Evolutionary conservation across 192 early-diverging fungal genomes (phyloP), one percentile per base, ranked within the genome.

Genomic region (Coemansia sp.): DNA sequence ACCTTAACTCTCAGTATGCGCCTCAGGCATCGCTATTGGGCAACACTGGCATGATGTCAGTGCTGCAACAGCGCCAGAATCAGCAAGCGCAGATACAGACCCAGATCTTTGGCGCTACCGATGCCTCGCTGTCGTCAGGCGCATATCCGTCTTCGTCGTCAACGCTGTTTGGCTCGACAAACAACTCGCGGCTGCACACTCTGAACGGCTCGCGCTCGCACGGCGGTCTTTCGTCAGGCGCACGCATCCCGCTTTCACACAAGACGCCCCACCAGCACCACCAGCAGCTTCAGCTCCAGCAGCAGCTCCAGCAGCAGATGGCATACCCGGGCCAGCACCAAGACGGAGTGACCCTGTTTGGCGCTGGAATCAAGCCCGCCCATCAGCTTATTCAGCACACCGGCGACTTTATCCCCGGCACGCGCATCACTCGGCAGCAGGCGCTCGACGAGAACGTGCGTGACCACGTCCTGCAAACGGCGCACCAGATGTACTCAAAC

Each of bases 391-490:
- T 13, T 14, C 24, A 44, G 29, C 37, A 13, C 7, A 11, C 14
- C 46, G 11, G 30, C n/a, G 52, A 63, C 13, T 47, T 56, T 39
- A 55, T 79, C 10, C 71, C 77, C 0, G 77, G 77, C 3, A 75
- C 72, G 6, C 52, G 49, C 27, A 53, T 74, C 25, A 61, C 55
- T 26, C 47, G 30, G 23, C 56, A 54, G 15, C 59, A 67, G 35
- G 67, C 67, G 9, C 37, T 45, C 33, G 39, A 38, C 0, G 62
- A 54, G 24, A 30, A 42, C 19, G 45, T 63, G 45, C 76, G 81
- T 46, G 86, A 86, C 55, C 81, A 78, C 37, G 53, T 85, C 9
- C 60, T 86, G 51, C 65, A 81, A 17, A 78, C 81, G 42, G 81
- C 83, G 6, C 85, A 87, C 51, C 63, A 53, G 42, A 49, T 88